Evolutionary conservation across 768 basidiomycete species (phyloP).

Genomic region (Boletus fagicola): DNA sequence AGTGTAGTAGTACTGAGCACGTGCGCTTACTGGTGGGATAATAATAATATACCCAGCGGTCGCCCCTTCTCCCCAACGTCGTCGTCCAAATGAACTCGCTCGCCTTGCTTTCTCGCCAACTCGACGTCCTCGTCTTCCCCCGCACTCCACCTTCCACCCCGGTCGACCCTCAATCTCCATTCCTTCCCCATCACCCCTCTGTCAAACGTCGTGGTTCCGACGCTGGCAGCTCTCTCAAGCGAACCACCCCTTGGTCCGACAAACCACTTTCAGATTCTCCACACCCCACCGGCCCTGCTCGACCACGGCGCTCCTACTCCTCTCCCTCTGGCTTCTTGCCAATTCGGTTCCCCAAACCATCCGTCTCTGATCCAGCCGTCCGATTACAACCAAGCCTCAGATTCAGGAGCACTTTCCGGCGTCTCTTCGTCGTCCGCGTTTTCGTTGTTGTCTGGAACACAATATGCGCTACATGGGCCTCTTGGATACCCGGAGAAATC

Average conservation of each 20-base stretch:
- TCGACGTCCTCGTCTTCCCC: constrained; percentile 69
- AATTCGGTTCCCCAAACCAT: constrained; percentile 35
- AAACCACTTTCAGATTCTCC: constrained; percentile 42
- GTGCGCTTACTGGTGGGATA: constrained; percentile 3
- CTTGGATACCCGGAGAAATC: constrained; percentile 33
- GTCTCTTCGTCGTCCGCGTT: constrained; percentile 69
- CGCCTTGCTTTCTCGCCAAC: constrained; percentile 75
- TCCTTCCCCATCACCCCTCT: constrained; percentile 26
- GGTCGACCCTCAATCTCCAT: constrained; percentile 36
- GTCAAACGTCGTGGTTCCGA: constrained; percentile 29
- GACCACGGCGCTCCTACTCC: constrained; percentile 60
- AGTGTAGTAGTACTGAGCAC: background rate
- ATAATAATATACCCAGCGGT: background rate
- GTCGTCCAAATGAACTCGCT: constrained; percentile 71
- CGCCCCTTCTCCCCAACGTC: background rate
- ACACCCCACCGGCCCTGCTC: constrained; percentile 23
- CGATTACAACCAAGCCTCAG: constrained; percentile 40
- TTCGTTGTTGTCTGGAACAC: constrained; percentile 69
- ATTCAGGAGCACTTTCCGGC: constrained; percentile 45
- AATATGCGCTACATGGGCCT: constrained; percentile 60
- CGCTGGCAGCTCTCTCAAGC: constrained; percentile 36
- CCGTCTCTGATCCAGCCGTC: constrained; percentile 31
- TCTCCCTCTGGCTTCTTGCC: constrained; percentile 53
- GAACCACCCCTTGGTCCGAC: constrained; percentile 58
- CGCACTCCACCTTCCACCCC: constrained; percentile 60